Conservation (phyloP, 495 filamentous ascomycete species). For the Margaritispora aquatica region DNA sequence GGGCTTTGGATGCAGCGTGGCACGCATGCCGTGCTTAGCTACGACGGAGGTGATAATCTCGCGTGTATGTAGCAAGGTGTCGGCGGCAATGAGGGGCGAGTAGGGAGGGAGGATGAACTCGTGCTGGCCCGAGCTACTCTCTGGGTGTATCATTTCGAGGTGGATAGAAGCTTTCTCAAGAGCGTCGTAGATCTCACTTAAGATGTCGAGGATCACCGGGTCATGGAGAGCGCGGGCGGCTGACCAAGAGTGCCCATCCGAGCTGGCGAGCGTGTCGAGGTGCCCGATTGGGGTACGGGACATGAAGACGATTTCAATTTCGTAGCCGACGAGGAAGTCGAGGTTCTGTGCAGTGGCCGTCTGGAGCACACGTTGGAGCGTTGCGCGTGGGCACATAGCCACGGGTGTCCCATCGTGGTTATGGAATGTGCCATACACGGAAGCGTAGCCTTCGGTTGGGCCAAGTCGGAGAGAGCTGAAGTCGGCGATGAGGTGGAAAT, state of each 20-base stretch:
- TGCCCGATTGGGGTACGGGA: slow-evolving; percentile 22
- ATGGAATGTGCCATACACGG: slow-evolving; percentile 54
- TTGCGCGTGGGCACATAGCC: slow-evolving; percentile 50
- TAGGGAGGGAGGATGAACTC: slow-evolving; percentile 69
- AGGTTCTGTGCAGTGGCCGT: slow-evolving; percentile 38
- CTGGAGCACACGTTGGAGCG: slow-evolving; percentile 47
- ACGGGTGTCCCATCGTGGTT: slow-evolving; percentile 39
- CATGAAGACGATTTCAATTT: slow-evolving; percentile 76
- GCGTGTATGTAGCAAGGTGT: slow-evolving; percentile 65
- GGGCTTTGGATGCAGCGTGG: slow-evolving; percentile 76
- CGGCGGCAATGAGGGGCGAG: slow-evolving; percentile 61
- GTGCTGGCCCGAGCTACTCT: slow-evolving; percentile 69
- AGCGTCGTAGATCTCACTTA: slow-evolving; percentile 55
- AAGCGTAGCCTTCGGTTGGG: slow-evolving; percentile 46
- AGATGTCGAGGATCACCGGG: slow-evolving; percentile 45
- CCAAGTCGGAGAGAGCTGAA: slow-evolving; percentile 52
- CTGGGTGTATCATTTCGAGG: slow-evolving; percentile 72
- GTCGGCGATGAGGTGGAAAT: slow-evolving; percentile 56
- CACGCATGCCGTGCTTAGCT: slow-evolving; percentile 51
- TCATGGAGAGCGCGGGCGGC: slow-evolving; percentile 48
- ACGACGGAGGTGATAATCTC: slow-evolving; percentile 58
- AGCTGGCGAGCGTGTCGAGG: slow-evolving; percentile 16
- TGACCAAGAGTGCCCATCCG: slow-evolving; percentile 56
- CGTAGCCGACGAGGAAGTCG: slow-evolving; percentile 64
- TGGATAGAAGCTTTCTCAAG: slow-evolving; percentile 57